Conservation (phyloP, 2,329 filamentous ascomycete genomes). For the Coniella lustricola region DNA sequence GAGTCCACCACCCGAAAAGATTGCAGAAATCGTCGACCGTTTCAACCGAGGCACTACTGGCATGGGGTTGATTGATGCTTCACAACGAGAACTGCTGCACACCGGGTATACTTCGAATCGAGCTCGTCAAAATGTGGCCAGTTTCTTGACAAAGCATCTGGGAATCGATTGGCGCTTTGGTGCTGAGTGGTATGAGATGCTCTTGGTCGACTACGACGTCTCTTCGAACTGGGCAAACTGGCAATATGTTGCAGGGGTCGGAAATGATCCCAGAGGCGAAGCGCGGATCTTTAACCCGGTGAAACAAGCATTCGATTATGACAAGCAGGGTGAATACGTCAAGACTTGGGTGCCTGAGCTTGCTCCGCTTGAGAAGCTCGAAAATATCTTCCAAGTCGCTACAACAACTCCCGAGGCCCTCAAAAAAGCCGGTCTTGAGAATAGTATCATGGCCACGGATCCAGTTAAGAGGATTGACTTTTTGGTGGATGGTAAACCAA, state of each 20-base stretch:
- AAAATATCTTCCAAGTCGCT: conserved; percentile 65
- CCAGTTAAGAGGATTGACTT: conserved; percentile 62
- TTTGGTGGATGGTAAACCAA: conserved; percentile 44
- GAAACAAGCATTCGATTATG: conserved; percentile 74
- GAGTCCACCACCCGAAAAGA: conserved; percentile 33
- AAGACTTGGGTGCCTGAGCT: conserved; percentile 68
- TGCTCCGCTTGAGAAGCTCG: conserved; percentile 41
- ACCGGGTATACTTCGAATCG: conserved; percentile 76
- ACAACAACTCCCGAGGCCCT: conserved; percentile 54
- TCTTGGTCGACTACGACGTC: conserved; percentile 70
- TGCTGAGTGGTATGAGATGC: conserved; percentile 74
- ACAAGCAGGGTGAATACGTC: conserved; percentile 61
- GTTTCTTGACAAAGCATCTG: conserved; percentile 65
- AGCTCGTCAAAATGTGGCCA: conserved; percentile 69
- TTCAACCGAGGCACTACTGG: conserved; percentile 64
- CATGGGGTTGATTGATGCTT: conserved; percentile 70
- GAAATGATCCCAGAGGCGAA: conserved; percentile 68
- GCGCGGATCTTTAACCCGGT: conserved; percentile 74
- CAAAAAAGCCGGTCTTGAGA: conserved; percentile 46
- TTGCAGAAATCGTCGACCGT: conserved; percentile 45
- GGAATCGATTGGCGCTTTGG: conserved; percentile 73
- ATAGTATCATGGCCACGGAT: conserved; percentile 58
- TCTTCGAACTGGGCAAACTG: conserved; percentile 76
- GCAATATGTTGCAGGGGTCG: conserved; percentile 75
- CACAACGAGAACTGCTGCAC: conserved; percentile 64